Conservation (phyloP, 106 monocot genomes). For the Allium fistulosum region DNA sequence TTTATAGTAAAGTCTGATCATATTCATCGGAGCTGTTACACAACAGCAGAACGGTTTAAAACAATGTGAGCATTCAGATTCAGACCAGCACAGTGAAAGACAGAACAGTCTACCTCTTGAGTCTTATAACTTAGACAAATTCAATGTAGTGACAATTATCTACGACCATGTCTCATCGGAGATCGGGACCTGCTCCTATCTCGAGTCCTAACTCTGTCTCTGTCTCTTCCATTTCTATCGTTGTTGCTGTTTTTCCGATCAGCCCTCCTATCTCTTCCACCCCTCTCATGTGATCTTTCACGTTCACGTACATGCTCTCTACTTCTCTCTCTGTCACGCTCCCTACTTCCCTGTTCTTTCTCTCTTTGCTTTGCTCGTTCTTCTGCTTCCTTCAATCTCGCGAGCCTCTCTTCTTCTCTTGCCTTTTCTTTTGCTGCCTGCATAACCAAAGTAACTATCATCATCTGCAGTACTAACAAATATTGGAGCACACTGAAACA, state of each 20-base stretch:
- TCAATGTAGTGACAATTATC: conserved; percentile 34
- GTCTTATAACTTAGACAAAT: conserved; percentile 18
- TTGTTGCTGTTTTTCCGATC: conserved; percentile 29
- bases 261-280: conserved; percentile 42
- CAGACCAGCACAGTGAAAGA: conserved; percentile 20
- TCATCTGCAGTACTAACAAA: too few species aligned
- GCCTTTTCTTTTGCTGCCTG: conserved; percentile 72
- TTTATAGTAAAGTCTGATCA: conserved; percentile 25
- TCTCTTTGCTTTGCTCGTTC: conserved; percentile 53
- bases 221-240: conserved; percentile 68
- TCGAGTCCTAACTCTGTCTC: conserved; percentile 42
- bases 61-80: conserved; percentile 22
- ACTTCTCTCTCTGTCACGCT: conserved; percentile 23
- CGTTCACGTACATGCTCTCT: conserved; percentile 50
- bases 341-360: conserved; percentile 39
- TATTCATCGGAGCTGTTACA: conserved; percentile 74
- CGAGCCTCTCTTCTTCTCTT: conserved; percentile 66
- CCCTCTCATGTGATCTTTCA: conserved; percentile 53
- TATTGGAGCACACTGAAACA: too few species aligned
- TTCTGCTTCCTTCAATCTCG: conserved; percentile 73
- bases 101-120: conserved; percentile 66
- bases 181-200: conserved; percentile 81
- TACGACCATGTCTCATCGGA: conserved; percentile 53
- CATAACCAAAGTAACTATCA: conserved; percentile 1
- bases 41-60: conserved; percentile 44